A percentile compares a stretch with the other conserved stretches of the same genome.
Conservation (phyloP, 345 rosid genomes). For the Eucalyptus coolabah region DNA sequence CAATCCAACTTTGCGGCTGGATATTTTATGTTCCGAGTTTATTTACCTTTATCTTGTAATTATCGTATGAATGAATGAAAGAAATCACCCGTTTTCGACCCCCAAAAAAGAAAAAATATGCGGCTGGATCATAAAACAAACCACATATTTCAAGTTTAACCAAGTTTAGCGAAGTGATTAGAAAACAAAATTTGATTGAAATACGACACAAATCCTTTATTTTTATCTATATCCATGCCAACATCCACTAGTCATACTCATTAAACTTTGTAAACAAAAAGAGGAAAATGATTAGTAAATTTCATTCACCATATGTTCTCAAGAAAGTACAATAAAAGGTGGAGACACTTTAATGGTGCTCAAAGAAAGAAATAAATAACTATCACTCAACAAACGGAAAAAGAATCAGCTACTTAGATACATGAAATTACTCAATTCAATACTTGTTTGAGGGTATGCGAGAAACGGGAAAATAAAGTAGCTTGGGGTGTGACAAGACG, state of each 20-base stretch:
- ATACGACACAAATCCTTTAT: background rate
- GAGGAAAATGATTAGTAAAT: background rate
- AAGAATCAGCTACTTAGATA: rapidly evolving
- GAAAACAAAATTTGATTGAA: background rate
- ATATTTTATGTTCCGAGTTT: background rate
- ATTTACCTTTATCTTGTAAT: too few species aligned
- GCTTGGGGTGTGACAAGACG: background rate
- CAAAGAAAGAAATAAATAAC: background rate
- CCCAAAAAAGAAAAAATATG: background rate
- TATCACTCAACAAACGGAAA: background rate
- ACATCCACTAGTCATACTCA: background rate
- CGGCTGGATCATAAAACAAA: background rate
- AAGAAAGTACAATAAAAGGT: background rate
- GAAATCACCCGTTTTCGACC: too few species aligned
- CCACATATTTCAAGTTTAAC: background rate
- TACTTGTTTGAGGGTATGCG: background rate
- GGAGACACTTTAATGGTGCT: background rate
- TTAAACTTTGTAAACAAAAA: background rate
- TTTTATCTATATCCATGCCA: background rate
- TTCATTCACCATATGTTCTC: background rate
- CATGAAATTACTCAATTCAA: background rate
- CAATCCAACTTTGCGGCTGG: background rate
- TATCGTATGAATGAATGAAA: too few species aligned
- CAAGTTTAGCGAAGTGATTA: background rate
- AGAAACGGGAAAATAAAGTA: background rate